Evolutionary conservation across 768 basidiomycete genomes (phyloP), one percentile per base, ranked within the genome.

Genomic region (Lyophyllum shimeji): DNA sequence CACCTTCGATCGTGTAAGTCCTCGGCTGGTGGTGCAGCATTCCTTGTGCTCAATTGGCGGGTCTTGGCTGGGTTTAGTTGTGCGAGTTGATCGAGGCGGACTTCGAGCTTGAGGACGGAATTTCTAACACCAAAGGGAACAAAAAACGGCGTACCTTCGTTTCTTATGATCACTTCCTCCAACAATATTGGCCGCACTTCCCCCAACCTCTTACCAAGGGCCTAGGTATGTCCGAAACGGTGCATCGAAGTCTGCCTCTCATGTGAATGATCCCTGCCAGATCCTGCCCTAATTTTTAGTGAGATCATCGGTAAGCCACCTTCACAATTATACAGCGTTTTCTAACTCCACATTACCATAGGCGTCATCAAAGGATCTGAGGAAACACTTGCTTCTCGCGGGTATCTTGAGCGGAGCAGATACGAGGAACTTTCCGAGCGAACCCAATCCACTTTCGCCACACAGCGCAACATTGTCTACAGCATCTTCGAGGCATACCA

Each of bases 331-430:
- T 4, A n/a, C 25, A 43, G 8, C 46, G 46, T 31, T 40, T 13
- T 8, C 11, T 43, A 17, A 46, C 23, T 53, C n/a, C n/a, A n/a
- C 27, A 56, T 40, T 9, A 34, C 39, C 46, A 11, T n/a, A 80
- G 87, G 87, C 29, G 80, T 86, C 6, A 84, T 90, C 58, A 79
- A 82, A 62, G 88, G 89, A n/a, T 87, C 87, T 0, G 86, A 89
- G 63, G 69, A 71, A 46, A 72, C 85, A 0, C 53, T 83, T 7
- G 52, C 53, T 0, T 69, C 61, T 50, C 64, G 65, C 2, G 68
- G 78, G 2, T 76, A 69, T 64, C 71, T 89, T 3, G 74, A 79
- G 48, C 66, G 68, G 33, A 57, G 65, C 0, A 61, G 71, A 0
- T 90, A 90, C 61, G 62, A 72, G 37, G 61, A 63, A 31, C 73